Conservation (phyloP, 2,329 filamentous ascomycete genomes). For the Magnaporthiopsis incrustans region DNA sequence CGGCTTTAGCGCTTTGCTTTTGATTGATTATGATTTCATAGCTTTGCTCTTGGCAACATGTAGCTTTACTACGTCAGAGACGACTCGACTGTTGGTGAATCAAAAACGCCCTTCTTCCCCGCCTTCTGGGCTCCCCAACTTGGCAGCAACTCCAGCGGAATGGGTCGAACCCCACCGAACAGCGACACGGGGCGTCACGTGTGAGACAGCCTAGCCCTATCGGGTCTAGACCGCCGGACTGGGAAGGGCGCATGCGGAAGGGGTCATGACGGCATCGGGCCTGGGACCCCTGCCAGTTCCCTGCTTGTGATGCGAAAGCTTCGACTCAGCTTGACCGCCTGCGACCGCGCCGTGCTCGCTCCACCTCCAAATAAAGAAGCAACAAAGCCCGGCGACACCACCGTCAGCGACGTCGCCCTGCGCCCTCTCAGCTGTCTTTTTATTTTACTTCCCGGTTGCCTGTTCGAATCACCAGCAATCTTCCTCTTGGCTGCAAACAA, state of each 20-base stretch:
- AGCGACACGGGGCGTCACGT: not conserved
- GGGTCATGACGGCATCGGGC: constrained; percentile 9
- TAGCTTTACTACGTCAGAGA: no score
- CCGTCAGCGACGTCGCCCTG: not conserved
- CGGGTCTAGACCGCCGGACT: not conserved
- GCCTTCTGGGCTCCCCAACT: not conserved
- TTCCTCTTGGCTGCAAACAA: not conserved
- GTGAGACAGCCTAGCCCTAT: not conserved
- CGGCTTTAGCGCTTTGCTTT: not conserved
- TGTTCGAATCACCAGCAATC: not conserved
- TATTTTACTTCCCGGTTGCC: not conserved
- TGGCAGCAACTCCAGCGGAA: not conserved
- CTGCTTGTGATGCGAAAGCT: constrained; percentile 9
- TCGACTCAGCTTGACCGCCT: constrained; percentile 7
- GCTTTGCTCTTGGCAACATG: no score
- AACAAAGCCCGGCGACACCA: not conserved
- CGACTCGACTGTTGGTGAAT: no score
- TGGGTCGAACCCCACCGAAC: not conserved
- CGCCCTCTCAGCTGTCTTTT: not conserved
- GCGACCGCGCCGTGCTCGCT: not conserved
- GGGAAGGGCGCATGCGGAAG: not conserved
- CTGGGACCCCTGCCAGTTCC: constrained; percentile 7
- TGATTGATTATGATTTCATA: not conserved
- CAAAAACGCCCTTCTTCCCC: not conserved
- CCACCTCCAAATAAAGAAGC: not conserved